phyloP scores from a whole-genome alignment of 352 stramenopile genomes.

The Phytophthora chlamydospora region DNA sequence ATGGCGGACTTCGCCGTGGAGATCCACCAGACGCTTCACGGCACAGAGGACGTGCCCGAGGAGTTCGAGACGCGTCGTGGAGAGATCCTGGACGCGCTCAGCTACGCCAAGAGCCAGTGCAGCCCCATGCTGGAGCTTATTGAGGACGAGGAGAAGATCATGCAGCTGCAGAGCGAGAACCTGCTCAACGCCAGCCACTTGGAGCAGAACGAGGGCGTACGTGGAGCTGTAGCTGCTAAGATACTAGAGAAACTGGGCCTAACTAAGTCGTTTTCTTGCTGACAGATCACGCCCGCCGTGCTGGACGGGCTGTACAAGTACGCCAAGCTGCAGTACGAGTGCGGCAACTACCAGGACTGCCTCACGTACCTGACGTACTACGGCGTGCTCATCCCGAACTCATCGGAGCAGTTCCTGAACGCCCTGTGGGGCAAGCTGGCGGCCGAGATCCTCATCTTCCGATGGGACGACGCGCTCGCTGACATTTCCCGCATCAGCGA shows the following conservation, averaged over 20 bases:
- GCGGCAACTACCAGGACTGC: slow-evolving; percentile 95
- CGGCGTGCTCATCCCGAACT: slow-evolving; percentile 86
- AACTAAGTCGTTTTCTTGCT: slow-evolving; percentile 8
- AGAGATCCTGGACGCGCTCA: slow-evolving; percentile 77
- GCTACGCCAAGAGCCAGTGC: slow-evolving; percentile 78
- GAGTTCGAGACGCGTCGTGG: slow-evolving; percentile 86
- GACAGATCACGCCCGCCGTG: slow-evolving; percentile 86
- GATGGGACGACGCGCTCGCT: slow-evolving; percentile 95
- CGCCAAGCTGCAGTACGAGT: slow-evolving; percentile 97
- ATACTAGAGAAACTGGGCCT: not conserved
- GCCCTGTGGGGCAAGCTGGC: slow-evolving; percentile 97
- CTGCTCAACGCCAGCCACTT: slow-evolving; percentile 80
- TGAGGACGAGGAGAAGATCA: slow-evolving; percentile 87
- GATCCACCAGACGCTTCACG: slow-evolving; percentile 93
- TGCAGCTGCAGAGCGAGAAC: slow-evolving; percentile 85
- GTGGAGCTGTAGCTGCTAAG: slow-evolving; percentile 7
- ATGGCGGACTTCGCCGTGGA: slow-evolving; percentile 98
- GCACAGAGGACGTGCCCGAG: slow-evolving; percentile 70
- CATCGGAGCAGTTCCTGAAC: slow-evolving; percentile 86
- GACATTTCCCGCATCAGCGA: slow-evolving; percentile 95
- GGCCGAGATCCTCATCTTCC: slow-evolving; percentile 96
- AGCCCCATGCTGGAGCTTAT: slow-evolving; percentile 82
- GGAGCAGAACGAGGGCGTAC: slow-evolving; percentile 83
- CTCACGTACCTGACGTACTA: slow-evolving; percentile 92
- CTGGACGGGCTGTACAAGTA: slow-evolving; percentile 94